Evolutionary conservation across 495 filamentous ascomycete species (phyloP).

Genomic region (Staphylotrichum tortipilum): DNA sequence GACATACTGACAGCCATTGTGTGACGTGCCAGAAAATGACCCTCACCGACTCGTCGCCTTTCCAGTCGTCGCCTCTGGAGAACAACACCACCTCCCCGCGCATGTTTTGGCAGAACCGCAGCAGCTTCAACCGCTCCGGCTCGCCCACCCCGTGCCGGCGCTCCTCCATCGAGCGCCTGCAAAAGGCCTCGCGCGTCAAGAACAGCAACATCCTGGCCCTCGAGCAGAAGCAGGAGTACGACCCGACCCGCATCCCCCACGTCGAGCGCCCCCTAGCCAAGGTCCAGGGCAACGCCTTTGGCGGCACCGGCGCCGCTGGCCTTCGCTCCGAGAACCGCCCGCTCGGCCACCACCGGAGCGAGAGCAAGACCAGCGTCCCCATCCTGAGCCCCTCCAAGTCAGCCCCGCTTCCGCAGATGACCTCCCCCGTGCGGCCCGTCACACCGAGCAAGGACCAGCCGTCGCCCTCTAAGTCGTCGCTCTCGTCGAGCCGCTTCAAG

Average conservation of each 20-base stretch:
- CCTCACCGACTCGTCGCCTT: conserved; percentile 62
- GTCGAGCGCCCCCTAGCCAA: conserved; percentile 72
- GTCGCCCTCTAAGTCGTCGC: conserved; percentile 79
- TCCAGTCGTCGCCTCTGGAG: conserved; percentile 63
- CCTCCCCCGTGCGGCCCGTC: conserved; percentile 25
- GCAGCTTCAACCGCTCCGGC: conserved; percentile 54
- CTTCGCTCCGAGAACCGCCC: conserved; percentile 35
- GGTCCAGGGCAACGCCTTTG: conserved; percentile 56
- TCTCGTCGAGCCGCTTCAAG: conserved; percentile 64
- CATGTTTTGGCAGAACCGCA: conserved; percentile 77
- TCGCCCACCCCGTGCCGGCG: conserved; percentile 64
- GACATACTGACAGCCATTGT: conserved; percentile 20
- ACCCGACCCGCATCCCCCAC: conserved; percentile 64
- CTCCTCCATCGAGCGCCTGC: conserved; percentile 85
- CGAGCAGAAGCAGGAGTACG: conserved; percentile 82
- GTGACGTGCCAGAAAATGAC: conserved; percentile 34
- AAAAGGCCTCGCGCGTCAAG: conserved; percentile 87
- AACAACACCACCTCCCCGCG: conserved; percentile 58
- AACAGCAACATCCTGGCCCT: conserved; percentile 93
- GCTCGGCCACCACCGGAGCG: conserved; percentile 34
- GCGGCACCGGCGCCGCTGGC: conserved; percentile 38
- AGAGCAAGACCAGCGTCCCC: conserved; percentile 42
- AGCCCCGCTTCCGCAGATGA: conserved; percentile 15
- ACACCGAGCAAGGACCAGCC: conserved; percentile 66
- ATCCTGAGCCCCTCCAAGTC: conserved; percentile 30